Base-by-base conservation (phyloP, 805 yeast genomes). In the Ogataea thermomethanolica region DNA sequence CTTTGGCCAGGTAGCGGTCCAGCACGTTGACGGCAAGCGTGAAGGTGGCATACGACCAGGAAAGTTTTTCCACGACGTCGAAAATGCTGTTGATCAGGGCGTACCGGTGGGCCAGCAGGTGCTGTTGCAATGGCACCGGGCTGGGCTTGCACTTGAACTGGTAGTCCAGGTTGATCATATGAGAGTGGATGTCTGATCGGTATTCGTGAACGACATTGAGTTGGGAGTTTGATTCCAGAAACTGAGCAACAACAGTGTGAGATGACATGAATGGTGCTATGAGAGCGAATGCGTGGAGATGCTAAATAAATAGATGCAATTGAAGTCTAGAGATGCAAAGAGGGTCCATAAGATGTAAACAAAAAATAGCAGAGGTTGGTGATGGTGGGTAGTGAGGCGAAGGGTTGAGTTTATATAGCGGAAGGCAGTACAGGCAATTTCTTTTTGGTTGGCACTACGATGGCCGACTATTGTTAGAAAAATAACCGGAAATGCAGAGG, bases 1-100 rank as follows among this genome's bases (percentile, higher is more conserved):
- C 48, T 27, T 54, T 50, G 30, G 67, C 59, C 22, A 68, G 59
- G 51, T 67, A 71, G 22, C 64, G 56, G 50, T 71, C 76, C 33
- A 69, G 54, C 8, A 67, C 38, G 24, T 61, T 57, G 21, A 67
- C 65, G 1, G 71, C 65, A 3, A 61, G 49, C 41, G 65, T 62
- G 42, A 69, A 67, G 10, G 68, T 64, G 13, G 64, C 56, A 25
- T 52, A 52, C 8, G 60, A 45, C 61, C 66, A 61, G 22, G 49
- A 44, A 12, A 61, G 46, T 39, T 53, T 53, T 31, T 46, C 54
- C 21, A 49, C 52, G 14, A 61, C 61, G 38, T 63, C 66, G 29
- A 58, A 52, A 11, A 65, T 29, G 9, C 63, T 57, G 33, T 59
- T 62, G 22, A 65, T 40, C 12, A 63, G 42, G n/a, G 41, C 46